phyloP scores from a whole-genome alignment of 345 rosid species.

The Turnera subulata region DNA sequence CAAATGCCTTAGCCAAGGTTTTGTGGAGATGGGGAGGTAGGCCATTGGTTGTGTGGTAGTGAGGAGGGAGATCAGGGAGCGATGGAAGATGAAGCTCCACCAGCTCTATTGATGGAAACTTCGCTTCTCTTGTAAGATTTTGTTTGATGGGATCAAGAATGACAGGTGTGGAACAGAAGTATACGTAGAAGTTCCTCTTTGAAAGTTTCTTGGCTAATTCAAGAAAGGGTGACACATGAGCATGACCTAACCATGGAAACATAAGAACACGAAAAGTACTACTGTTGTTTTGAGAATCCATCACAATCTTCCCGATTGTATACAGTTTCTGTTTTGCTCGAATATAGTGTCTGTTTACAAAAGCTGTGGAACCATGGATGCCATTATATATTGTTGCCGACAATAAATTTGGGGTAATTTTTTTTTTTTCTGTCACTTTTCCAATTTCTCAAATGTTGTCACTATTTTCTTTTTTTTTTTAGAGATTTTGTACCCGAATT shows the following conservation, averaged over 20 bases:
- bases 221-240: no score
- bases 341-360: no score
- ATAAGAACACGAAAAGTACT: background rate
- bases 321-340: no score
- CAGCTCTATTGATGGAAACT: constrained; percentile 22
- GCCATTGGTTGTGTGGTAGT: constrained; percentile 40
- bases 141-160: constrained; percentile 22
- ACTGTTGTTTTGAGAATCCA: no score
- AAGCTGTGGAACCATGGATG: no score
- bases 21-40: constrained; percentile 31
- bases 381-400: no score
- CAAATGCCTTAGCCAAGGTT: constrained; percentile 29
- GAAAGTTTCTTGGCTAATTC: constrained; percentile 34
- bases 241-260: background rate
- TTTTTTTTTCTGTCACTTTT: no score
- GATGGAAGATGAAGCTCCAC: constrained; percentile 33
- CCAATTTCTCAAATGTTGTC: no score
- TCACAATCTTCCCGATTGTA: no score
- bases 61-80: constrained; percentile 41
- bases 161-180: constrained; percentile 35
- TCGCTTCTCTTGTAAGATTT: background rate
- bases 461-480: no score
- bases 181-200: constrained; percentile 22
- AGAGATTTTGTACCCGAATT: no score
- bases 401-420: no score